Evolutionary conservation across 129 eudicot genomes (phyloP), one percentile per base, ranked within the genome.

Genomic region (Smallanthus sonchifolius): DNA sequence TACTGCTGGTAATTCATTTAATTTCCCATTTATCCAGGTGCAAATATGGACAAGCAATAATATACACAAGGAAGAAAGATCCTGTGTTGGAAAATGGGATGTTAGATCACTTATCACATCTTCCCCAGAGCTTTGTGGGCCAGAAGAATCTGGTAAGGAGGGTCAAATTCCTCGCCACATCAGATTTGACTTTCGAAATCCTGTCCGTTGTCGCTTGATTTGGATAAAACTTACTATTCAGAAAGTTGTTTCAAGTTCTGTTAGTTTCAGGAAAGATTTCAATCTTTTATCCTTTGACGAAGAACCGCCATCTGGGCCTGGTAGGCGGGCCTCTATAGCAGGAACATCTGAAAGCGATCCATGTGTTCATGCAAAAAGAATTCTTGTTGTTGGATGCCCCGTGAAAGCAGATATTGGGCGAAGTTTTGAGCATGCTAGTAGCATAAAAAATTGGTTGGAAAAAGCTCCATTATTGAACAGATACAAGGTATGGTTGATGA

Each of bases 41-140:
- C 96, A 92, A 84, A 84, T 92, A 38, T 92, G 96, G 96, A 88
- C 90, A 36, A 87, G 96, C 77, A 79, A 84, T 84, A 92, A 85
- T 56, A 80, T 92, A 60, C 77, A 88, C 81, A 87, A 84, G 84
- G 96, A 89, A 79, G 96, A 89, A 83, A 80, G 90, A 80, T 85
- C 94, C 51, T 89, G 93, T 65, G 79, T 86, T 8, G 97, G 97
- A 62, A 92, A 87, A 83, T 92, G 97, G 96, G 97, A 92, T 62
- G 75, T 87, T 17, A 81, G 79, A 59, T 84, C 97, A 62, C 68
- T 87, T 61, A 73, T 84, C 43, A 69, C 65, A 45, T 85, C 96
- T 73, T 87, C 92, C 69, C 84, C 96, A 1, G 94, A 89, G 55
- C 91, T 87, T 66, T 87, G 83, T 69, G 94, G 97, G 39, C 91